These are phyloP conservation scores for Xylaria polymorpha DNA, from an alignment of 2,329 filamentous ascomycete genomes.

Conservation along the genomic window DNA sequence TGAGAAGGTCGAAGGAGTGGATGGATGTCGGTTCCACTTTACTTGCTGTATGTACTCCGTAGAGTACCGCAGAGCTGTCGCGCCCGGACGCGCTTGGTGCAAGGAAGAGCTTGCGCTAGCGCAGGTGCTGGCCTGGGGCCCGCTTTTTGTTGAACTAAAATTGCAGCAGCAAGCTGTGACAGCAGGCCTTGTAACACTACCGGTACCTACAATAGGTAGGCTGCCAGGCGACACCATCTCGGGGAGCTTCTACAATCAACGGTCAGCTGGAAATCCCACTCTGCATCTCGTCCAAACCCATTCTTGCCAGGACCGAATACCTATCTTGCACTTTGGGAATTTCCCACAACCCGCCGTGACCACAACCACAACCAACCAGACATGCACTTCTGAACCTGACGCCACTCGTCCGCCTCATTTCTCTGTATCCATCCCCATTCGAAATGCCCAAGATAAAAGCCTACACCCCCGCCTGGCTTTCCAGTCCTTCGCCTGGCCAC, in stretches of 20 bases:
- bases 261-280: conserved; percentile 1
- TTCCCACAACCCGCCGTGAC: conserved; percentile 8
- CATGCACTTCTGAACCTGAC: conserved; percentile 43
- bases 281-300: not conserved
- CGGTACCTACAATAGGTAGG: not conserved
- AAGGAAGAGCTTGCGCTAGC: conserved; percentile 12
- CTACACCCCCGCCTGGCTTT: conserved; percentile 90
- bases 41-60: not conserved
- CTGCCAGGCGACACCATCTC: not conserved
- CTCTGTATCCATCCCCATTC: conserved; percentile 35
- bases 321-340: conserved; percentile 18
- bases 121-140: not conserved
- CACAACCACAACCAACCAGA: conserved; percentile 35
- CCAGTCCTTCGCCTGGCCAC: conserved; percentile 79
- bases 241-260: conserved; percentile 19
- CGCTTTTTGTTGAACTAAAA: conserved; percentile 16
- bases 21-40: conserved; percentile 29
- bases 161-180: conserved; percentile 1
- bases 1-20: conserved; percentile 23
- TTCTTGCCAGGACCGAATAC: not conserved
- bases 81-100: conserved; percentile 28
- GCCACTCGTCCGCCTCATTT: conserved; percentile 28
- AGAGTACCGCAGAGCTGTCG: conserved; percentile 9
- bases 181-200: not conserved
- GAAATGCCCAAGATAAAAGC: conserved; percentile 86